A percentile compares a stretch with the other conserved stretches of the same genome.
phyloP scores from a whole-genome alignment of 331 rosid species.

The Ulmus americana region DNA sequence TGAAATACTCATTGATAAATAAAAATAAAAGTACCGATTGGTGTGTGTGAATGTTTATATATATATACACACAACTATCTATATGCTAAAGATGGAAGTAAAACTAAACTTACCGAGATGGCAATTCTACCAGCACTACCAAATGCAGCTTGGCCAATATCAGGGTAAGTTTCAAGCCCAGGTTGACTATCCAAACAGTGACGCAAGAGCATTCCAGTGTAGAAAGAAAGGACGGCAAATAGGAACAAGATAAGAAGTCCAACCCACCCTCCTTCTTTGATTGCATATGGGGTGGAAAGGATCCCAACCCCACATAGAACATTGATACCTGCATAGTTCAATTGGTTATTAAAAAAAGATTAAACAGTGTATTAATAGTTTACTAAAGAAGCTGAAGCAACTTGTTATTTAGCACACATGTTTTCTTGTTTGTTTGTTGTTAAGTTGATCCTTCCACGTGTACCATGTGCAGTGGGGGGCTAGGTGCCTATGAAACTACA shows the following conservation, averaged over 20 bases:
- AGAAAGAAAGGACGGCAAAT: constrained; percentile 64
- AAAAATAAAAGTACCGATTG: too few species aligned
- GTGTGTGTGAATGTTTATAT: too few species aligned
- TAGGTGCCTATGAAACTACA: constrained; percentile 1
- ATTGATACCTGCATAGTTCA: constrained; percentile 60
- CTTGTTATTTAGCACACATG: not conserved
- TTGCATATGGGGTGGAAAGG: constrained; percentile 87
- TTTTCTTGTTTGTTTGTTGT: not conserved
- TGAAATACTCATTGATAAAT: too few species aligned
- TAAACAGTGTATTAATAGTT: not conserved
- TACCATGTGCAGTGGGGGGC: constrained; percentile 19
- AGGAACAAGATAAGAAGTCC: constrained; percentile 58
- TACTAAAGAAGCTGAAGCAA: not conserved
- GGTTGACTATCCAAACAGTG: constrained; percentile 82
- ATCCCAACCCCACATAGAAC: constrained; percentile 94
- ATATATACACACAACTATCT: too few species aligned
- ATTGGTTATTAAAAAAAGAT: constrained; percentile 1
- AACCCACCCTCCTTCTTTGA: constrained; percentile 83
- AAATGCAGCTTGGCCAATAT: constrained; percentile 94
- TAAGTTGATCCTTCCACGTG: constrained; percentile 19
- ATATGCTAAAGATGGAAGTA: not conserved
- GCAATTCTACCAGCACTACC: constrained; percentile 67
- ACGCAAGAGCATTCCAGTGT: constrained; percentile 82
- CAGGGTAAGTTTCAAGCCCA: constrained; percentile 97
- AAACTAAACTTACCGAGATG: constrained; percentile 58